phyloP scores from a whole-genome alignment of 345 rosid species.

The Erodium maritimum region DNA sequence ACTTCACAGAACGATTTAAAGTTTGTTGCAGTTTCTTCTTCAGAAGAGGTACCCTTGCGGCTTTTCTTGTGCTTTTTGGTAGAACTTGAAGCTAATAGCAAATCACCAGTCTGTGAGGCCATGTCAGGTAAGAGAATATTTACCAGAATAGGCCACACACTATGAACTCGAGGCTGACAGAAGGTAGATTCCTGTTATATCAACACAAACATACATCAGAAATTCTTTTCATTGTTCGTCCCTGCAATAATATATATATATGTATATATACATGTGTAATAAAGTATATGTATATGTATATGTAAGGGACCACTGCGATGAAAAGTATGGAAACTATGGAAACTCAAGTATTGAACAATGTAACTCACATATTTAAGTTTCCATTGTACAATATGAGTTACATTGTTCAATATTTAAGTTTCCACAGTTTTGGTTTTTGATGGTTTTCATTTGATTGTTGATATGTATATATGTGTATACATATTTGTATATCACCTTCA shows the following conservation, averaged over 20 bases:
- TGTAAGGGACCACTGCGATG: too few species aligned
- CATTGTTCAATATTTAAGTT: too few species aligned
- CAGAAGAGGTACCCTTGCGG: slow-evolving; percentile 58
- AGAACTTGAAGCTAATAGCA: slow-evolving; percentile 42
- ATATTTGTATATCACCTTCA: slow-evolving; percentile 52
- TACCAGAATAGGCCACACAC: slow-evolving; percentile 67
- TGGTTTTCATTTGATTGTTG: too few species aligned
- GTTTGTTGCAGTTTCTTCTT: slow-evolving; percentile 61
- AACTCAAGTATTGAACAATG: too few species aligned
- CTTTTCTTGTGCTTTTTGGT: slow-evolving; percentile 67
- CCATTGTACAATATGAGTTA: too few species aligned
- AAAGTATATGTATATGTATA: too few species aligned
- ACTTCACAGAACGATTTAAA: slow-evolving; percentile 46
- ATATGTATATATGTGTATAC: not conserved
- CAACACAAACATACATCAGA: slow-evolving; percentile 7
- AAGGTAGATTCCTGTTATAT: slow-evolving; percentile 79
- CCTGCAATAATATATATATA: too few species aligned
- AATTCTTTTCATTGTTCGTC: not conserved
- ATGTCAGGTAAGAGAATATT: slow-evolving; percentile 68
- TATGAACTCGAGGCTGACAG: slow-evolving; percentile 93
- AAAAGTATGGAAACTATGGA: too few species aligned
- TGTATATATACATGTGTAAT: too few species aligned
- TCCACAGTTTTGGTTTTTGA: too few species aligned
- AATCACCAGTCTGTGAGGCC: slow-evolving; percentile 59
- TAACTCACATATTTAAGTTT: too few species aligned